A percentile compares a stretch with the other conserved stretches of the same genome.
These are phyloP conservation scores for Xylogone sp. DNA, from an alignment of 2,329 filamentous ascomycete genomes.

Conservation along the genomic window DNA sequence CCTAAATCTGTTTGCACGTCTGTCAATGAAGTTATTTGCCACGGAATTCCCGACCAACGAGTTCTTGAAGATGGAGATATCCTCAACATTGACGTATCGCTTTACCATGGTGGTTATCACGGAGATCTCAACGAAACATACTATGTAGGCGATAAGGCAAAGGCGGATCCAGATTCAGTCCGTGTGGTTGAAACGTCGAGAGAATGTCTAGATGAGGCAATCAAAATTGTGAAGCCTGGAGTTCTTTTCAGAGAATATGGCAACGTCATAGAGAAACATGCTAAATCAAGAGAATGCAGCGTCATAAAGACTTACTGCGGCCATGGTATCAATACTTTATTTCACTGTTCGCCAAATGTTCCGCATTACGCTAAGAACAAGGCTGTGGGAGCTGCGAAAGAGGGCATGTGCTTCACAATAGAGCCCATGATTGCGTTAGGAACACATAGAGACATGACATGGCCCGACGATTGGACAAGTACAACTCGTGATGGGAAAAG, in stretches of 20 bases:
- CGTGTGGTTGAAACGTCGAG: slow-evolving; percentile 87
- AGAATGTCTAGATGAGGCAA: slow-evolving; percentile 86
- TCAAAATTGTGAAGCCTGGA: slow-evolving; percentile 88
- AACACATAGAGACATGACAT: slow-evolving; percentile 87
- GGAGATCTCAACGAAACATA: slow-evolving; percentile 98
- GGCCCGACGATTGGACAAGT: slow-evolving; percentile 99
- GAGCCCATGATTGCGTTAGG: slow-evolving; percentile 97
- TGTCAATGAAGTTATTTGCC: slow-evolving; percentile 95
- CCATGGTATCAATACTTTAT: slow-evolving; percentile 89
- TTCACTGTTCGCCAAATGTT: slow-evolving; percentile 91
- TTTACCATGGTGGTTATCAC: slow-evolving; percentile 94
- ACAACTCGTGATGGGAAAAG: slow-evolving; percentile 84
- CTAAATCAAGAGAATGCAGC: slow-evolving; percentile 79
- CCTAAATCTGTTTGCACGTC: slow-evolving; percentile 98
- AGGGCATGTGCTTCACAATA: slow-evolving; percentile 98
- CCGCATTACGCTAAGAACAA: slow-evolving; percentile 99
- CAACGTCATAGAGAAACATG: slow-evolving; percentile 91
- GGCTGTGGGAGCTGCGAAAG: slow-evolving; percentile 88
- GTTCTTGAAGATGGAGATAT: slow-evolving; percentile 89
- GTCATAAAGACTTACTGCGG: slow-evolving; percentile 96
- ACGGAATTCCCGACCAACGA: slow-evolving; percentile 93
- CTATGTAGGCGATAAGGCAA: slow-evolving; percentile 88
- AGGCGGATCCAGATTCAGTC: slow-evolving; percentile 79
- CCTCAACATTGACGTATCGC: slow-evolving; percentile 90
- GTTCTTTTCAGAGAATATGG: slow-evolving; percentile 90